Evolutionary conservation across 345 rosid genomes (phyloP).

Genomic region (Combretum micranthum): DNA sequence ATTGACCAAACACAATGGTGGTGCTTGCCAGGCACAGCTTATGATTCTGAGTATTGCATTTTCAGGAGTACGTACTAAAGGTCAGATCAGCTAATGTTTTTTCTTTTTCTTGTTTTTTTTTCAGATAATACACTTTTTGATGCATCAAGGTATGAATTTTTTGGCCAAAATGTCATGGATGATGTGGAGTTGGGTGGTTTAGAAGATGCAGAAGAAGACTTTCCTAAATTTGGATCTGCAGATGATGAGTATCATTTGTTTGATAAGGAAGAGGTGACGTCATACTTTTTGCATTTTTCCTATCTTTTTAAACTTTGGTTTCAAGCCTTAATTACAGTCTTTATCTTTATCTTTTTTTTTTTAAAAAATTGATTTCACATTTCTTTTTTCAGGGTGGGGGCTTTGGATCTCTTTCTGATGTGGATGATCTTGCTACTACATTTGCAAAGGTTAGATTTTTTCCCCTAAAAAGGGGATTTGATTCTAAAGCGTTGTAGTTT

Average conservation of each 20-base stretch:
- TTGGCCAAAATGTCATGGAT: slow-evolving; percentile 51
- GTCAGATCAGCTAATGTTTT: too few relatives aligned
- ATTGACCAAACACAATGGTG: too few relatives aligned
- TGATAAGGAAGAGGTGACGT: slow-evolving; percentile 58
- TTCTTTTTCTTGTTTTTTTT: background rate
- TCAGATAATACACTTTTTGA: slow-evolving; percentile 42
- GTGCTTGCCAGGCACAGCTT: too few relatives aligned
- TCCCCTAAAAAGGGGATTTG: background rate
- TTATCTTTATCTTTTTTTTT: background rate
- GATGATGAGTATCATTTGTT: slow-evolving; percentile 83
- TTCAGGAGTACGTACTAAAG: too few relatives aligned
- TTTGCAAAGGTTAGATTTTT: slow-evolving; percentile 73
- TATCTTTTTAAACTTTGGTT: background rate
- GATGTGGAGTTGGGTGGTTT: slow-evolving; percentile 67
- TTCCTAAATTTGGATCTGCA: slow-evolving; percentile 41
- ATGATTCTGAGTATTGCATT: too few relatives aligned
- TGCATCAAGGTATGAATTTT: slow-evolving; percentile 72
- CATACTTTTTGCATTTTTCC: background rate
- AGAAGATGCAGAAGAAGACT: slow-evolving; percentile 35
- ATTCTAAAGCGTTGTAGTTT: background rate
- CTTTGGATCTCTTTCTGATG: slow-evolving; percentile 69
- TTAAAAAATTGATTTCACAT: background rate
- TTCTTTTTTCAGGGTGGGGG: slow-evolving; percentile 40
- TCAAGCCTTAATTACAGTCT: background rate
- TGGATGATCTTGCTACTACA: slow-evolving; percentile 88